Percentiles rank a stretch among this genome's conserved stretches.
Evolutionary conservation across 1,284 basidiomycete genomes (phyloP).

Genomic region (Ustilago bromivora): DNA sequence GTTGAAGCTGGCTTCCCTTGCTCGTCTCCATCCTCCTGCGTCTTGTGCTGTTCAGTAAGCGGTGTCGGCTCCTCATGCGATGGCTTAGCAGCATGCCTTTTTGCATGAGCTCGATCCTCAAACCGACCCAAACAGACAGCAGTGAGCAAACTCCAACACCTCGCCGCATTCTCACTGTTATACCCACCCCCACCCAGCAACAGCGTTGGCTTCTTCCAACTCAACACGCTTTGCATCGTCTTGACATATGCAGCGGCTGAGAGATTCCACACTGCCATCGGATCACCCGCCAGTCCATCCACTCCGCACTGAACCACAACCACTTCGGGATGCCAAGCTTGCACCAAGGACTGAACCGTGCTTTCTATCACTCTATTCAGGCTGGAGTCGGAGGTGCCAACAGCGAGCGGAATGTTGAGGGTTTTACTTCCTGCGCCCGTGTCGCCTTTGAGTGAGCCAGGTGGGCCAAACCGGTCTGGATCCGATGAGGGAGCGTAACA

Average conservation of each 20-base stretch:
- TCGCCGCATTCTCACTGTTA: slow-evolving; percentile 39
- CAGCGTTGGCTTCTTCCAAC: slow-evolving; percentile 42
- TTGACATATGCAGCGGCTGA: slow-evolving; percentile 72
- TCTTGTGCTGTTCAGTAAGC: slow-evolving; percentile 8
- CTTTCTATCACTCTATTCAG: slow-evolving; percentile 28
- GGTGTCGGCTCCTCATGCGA: slow-evolving; percentile 15
- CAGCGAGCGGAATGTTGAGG: slow-evolving; percentile 46
- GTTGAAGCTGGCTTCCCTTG: not conserved
- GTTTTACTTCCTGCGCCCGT: slow-evolving; percentile 20
- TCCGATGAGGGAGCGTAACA: slow-evolving; percentile 57
- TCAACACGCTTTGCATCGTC: slow-evolving; percentile 31
- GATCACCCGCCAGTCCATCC: slow-evolving; percentile 86
- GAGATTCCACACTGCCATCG: slow-evolving; percentile 79
- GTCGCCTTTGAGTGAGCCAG: slow-evolving; percentile 38
- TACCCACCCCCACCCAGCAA: slow-evolving; percentile 57
- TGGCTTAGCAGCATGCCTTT: not conserved
- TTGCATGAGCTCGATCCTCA: not conserved
- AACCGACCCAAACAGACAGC: slow-evolving; percentile 36
- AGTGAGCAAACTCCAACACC: slow-evolving; percentile 44
- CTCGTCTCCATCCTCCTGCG: not conserved
- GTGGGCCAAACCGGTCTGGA: slow-evolving; percentile 28
- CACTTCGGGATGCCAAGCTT: slow-evolving; percentile 80
- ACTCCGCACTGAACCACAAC: slow-evolving; percentile 86
- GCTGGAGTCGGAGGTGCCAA: slow-evolving; percentile 30
- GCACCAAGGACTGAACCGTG: slow-evolving; percentile 73